Percentiles rank a stretch among this genome's conserved stretches.
Conservation (phyloP, 2,329 filamentous ascomycete genomes). For the Pseudogymnoascus sp. region DNA sequence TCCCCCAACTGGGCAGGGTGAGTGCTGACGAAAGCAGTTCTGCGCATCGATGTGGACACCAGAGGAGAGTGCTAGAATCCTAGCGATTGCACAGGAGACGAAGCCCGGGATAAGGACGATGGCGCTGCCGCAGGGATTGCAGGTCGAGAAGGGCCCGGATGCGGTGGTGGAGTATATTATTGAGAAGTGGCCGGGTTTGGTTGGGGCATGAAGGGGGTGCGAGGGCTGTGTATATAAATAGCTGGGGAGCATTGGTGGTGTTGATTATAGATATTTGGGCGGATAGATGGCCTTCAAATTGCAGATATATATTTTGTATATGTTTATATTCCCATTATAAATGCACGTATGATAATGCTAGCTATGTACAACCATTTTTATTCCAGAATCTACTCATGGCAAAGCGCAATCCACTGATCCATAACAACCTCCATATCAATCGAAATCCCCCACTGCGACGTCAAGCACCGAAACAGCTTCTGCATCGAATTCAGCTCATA, state of each 20-base stretch:
- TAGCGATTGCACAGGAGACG: constrained; percentile 36
- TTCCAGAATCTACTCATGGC: constrained; percentile 26
- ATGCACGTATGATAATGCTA: background rate
- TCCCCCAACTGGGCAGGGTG: too few relatives aligned
- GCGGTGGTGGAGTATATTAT: constrained; percentile 47
- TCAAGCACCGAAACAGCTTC: constrained; percentile 38
- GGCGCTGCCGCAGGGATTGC: constrained; percentile 47
- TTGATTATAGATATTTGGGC: background rate
- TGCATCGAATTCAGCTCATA: constrained; percentile 42
- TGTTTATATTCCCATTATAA: background rate
- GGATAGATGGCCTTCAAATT: background rate
- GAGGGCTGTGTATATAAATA: background rate
- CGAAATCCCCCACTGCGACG: constrained; percentile 39
- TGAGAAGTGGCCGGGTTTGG: constrained; percentile 27
- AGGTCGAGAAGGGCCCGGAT: constrained; percentile 46
- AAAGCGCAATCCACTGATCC: constrained; percentile 37
- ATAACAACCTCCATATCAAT: constrained; percentile 39
- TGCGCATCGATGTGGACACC: constrained; percentile 49
- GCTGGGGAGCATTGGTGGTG: background rate
- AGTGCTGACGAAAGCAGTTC: constrained; percentile 43
- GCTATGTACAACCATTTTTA: background rate
- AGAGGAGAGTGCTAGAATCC: constrained; percentile 41
- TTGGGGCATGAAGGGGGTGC: background rate
- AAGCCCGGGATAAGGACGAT: constrained; percentile 43
- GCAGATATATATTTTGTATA: background rate